Conservation (phyloP, 371 early-diverging fungal species). For the Mucor plumbeus region DNA sequence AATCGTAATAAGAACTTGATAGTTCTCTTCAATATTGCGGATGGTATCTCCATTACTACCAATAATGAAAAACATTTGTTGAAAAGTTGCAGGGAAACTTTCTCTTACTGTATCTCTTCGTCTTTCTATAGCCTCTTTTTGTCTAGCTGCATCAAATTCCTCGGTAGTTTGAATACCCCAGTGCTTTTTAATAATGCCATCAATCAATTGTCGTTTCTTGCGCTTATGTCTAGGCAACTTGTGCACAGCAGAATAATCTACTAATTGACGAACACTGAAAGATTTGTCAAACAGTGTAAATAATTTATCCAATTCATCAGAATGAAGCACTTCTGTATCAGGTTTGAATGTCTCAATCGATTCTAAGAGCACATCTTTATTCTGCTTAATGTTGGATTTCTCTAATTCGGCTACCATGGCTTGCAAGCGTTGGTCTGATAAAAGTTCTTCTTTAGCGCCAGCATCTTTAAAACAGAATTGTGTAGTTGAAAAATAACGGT, state of each 20-base stretch:
- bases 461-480: neutral
- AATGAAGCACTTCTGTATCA: neutral
- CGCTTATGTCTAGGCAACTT: neutral
- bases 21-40: constrained; percentile 29
- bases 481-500: constrained; percentile 6
- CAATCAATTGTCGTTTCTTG: constrained; percentile 11
- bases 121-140: constrained; percentile 15
- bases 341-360: constrained; percentile 23
- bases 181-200: constrained; percentile 21
- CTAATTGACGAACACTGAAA: constrained; percentile 36
- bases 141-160: constrained; percentile 9
- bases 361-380: neutral
- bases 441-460: neutral
- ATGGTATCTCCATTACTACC: constrained; percentile 40
- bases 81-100: constrained; percentile 22
- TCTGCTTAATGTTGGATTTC: neutral
- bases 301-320: constrained; percentile 20
- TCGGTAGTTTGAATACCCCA: constrained; percentile 35
- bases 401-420: constrained; percentile 26
- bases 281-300: constrained; percentile 17
- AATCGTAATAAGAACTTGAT: constrained; percentile 37
- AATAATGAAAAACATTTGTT: constrained; percentile 45
- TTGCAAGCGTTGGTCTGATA: constrained; percentile 21
- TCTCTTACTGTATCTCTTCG: constrained; percentile 12
- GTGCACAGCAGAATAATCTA: constrained; percentile 24